Evolutionary conservation across 257 asterid species (phyloP).

Genomic region (Misopates orontium): DNA sequence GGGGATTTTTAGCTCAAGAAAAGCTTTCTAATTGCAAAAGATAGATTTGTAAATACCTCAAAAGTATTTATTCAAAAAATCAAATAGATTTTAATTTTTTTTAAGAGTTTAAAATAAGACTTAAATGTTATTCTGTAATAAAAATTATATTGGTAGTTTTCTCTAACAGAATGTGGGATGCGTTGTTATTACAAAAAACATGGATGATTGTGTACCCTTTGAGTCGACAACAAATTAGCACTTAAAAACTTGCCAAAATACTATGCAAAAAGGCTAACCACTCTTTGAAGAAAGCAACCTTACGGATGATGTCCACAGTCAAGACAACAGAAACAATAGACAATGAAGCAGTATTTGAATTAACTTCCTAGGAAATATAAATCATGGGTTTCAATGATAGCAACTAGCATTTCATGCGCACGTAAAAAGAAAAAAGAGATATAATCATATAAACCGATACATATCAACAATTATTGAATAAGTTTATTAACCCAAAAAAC

Average conservation of each 20-base stretch:
- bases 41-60: too few species aligned
- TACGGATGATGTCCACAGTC: slow-evolving; percentile 8
- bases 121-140: too few species aligned
- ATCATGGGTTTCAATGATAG: background rate
- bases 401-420: background rate
- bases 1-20: too few species aligned
- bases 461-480: background rate
- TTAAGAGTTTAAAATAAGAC: too few species aligned
- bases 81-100: too few species aligned
- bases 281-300: slow-evolving; percentile 29
- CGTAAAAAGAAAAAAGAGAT: background rate
- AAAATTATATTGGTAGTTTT: too few species aligned
- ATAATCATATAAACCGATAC: background rate
- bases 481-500: background rate
- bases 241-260: background rate
- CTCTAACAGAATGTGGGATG: background rate
- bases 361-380: background rate
- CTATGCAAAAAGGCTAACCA: slow-evolving; percentile 17
- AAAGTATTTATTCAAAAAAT: too few species aligned
- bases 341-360: background rate
- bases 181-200: background rate
- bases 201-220: too few species aligned
- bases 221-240: slow-evolving; percentile 3
- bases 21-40: too few species aligned
- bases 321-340: slow-evolving; percentile 15